Conservation (phyloP, 176 grass and related monocot genomes). For the Thinopyrum elongatum region DNA sequence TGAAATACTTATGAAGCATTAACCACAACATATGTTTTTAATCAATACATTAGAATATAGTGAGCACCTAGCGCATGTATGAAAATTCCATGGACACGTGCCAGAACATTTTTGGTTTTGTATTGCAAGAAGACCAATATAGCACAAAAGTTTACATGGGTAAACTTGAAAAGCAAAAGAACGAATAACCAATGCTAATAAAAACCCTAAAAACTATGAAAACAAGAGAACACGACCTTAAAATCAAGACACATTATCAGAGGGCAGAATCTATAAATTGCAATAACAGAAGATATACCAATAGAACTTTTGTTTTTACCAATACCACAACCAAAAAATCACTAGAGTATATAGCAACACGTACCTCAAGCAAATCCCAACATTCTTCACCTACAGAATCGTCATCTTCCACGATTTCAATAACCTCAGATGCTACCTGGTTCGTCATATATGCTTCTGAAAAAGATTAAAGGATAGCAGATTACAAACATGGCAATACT, state of each 20-base stretch:
- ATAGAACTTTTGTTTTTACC: background rate
- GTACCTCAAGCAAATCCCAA: background rate
- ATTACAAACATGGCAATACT: background rate
- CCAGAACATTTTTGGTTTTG: background rate
- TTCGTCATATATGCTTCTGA: background rate
- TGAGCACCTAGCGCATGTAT: background rate
- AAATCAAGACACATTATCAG: background rate
- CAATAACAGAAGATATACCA: background rate
- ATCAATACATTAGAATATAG: background rate
- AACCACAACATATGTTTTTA: background rate
- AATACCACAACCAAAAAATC: background rate
- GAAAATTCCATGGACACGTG: background rate
- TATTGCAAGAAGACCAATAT: background rate
- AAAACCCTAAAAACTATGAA: too few relatives aligned
- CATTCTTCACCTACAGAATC: slow-evolving; percentile 6
- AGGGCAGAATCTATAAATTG: too few relatives aligned
- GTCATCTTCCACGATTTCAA: background rate
- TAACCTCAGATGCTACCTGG: background rate
- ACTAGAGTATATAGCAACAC: background rate
- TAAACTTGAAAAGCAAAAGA: background rate
- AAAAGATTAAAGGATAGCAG: too few relatives aligned
- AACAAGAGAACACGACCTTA: background rate
- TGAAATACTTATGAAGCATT: background rate
- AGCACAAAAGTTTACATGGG: background rate
- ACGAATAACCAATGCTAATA: too few relatives aligned